A percentile compares a stretch with the other conserved stretches of the same genome.
phyloP scores from a whole-genome alignment of 306 rosid species.

The Alnus glutinosa region DNA sequence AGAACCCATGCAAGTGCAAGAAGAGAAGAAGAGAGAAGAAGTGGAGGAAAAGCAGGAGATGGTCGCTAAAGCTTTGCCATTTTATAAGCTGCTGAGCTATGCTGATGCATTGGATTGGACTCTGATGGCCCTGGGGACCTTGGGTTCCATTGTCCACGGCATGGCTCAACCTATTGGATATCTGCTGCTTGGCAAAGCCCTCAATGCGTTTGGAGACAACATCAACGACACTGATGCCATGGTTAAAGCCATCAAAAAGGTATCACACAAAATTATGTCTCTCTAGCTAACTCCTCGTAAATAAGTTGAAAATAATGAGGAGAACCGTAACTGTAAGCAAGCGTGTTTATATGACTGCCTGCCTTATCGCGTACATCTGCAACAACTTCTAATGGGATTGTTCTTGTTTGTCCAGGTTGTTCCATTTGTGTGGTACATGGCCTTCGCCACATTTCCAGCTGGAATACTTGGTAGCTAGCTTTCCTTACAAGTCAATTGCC shows the following conservation, averaged over 20 bases:
- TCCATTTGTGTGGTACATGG: conserved; percentile 97
- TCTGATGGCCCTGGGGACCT: conserved; percentile 63
- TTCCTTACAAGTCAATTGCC: background rate
- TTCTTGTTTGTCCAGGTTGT: conserved; percentile 50
- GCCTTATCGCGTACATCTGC: too few species aligned
- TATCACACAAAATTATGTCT: background rate
- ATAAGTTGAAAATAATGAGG: too few species aligned
- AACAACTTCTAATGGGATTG: background rate
- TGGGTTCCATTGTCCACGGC: conserved; percentile 84
- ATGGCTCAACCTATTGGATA: conserved; percentile 89
- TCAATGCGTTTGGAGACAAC: conserved; percentile 70
- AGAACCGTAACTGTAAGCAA: too few species aligned
- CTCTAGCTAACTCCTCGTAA: too few species aligned
- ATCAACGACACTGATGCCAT: conserved; percentile 44
- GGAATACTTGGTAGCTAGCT: conserved; percentile 73
- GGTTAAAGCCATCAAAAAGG: conserved; percentile 78
- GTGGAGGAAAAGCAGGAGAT: conserved; percentile 12
- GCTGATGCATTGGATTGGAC: conserved; percentile 72
- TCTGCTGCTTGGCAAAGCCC: conserved; percentile 75
- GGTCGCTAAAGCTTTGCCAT: conserved; percentile 31
- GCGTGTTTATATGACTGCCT: too few species aligned
- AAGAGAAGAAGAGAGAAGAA: background rate
- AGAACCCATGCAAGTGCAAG: conserved; percentile 35
- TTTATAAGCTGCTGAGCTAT: conserved; percentile 58
- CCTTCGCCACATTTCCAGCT: conserved; percentile 89